Evolutionary conservation across 148 eudicot genomes (phyloP).

Genomic region (Rhododendron ovatum): DNA sequence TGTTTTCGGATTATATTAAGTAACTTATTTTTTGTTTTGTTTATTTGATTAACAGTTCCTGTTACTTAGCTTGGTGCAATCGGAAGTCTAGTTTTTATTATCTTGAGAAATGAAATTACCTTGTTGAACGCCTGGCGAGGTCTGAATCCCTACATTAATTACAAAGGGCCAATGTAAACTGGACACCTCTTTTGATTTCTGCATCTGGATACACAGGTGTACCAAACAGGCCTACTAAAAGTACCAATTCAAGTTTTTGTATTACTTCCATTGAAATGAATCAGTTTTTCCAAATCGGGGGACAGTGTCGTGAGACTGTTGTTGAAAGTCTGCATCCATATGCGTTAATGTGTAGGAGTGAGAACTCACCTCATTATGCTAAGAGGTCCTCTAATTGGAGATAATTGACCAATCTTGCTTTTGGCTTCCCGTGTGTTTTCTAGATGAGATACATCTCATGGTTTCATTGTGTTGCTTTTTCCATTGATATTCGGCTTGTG

Average conservation of each 20-base stretch:
- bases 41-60: background rate
- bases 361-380: background rate
- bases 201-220: background rate
- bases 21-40: background rate
- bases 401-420: background rate
- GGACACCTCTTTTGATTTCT: background rate
- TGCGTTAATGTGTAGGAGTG: background rate
- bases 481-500: conserved; percentile 1
- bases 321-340: background rate
- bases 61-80: conserved; percentile 4
- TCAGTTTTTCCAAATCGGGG: background rate
- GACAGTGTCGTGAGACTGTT: background rate
- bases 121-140: background rate
- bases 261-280: background rate
- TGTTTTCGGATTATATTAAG: background rate
- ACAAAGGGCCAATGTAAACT: background rate
- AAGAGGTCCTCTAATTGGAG: background rate
- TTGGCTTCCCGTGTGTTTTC: background rate
- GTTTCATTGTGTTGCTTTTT: background rate
- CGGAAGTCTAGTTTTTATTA: background rate
- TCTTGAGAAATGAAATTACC: background rate
- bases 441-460: background rate
- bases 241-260: background rate
- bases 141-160: background rate
- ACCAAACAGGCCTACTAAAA: background rate